Conservation (phyloP, 129 eudicot species). For the sunflower (Helianthus annuus) region DNA sequence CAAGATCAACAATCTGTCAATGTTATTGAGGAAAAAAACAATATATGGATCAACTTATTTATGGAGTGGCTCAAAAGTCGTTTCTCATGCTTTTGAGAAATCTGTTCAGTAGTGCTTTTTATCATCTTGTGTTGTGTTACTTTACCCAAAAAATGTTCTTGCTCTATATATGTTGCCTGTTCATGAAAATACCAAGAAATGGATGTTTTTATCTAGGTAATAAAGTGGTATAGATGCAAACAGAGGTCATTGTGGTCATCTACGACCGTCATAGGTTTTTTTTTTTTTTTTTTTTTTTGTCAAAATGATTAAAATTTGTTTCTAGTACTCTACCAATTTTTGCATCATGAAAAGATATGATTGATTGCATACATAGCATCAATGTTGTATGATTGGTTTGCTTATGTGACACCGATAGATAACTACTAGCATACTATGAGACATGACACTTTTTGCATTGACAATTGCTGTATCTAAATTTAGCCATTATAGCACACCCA, state of each 20-base stretch:
- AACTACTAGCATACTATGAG: neutral
- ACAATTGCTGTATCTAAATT: no score
- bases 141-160: neutral
- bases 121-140: constrained; percentile 2
- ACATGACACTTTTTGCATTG: neutral
- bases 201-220: neutral
- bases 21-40: neutral
- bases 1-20: constrained; percentile 9
- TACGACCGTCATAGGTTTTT: neutral
- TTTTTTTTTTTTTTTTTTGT: neutral
- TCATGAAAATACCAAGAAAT: neutral
- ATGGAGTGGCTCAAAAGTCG: neutral
- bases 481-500: no score
- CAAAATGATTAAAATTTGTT: neutral
- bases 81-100: neutral
- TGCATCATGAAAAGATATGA: neutral
- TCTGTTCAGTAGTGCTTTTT: neutral
- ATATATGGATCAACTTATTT: neutral
- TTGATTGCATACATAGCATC: neutral
- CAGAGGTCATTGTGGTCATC: neutral
- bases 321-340: neutral
- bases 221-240: neutral
- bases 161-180: neutral
- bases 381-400: neutral
- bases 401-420: neutral